Evolutionary conservation across 768 basidiomycete species (phyloP).

Genomic region (Pleurotus giganteus): DNA sequence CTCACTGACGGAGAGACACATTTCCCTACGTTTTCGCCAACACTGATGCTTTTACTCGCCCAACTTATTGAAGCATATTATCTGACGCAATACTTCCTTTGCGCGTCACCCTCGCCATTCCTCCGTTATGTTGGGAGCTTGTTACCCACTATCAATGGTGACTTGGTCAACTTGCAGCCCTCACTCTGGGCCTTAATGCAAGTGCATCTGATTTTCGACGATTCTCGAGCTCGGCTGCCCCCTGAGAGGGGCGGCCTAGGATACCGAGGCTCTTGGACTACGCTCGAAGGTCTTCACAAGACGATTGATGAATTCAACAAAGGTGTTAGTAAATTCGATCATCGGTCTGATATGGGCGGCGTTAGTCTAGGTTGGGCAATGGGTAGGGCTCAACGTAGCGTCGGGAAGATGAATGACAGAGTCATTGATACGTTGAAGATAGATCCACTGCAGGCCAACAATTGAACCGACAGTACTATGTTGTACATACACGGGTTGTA

Average conservation of each 20-base stretch:
- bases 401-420: slow-evolving; percentile 25
- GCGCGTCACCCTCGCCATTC: slow-evolving; percentile 23
- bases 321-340: slow-evolving; percentile 33
- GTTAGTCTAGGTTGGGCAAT: slow-evolving; percentile 42
- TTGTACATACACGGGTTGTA: not conserved
- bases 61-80: slow-evolving; percentile 58
- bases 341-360: slow-evolving; percentile 41
- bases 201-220: slow-evolving; percentile 61
- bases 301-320: slow-evolving; percentile 49
- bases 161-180: slow-evolving; percentile 57
- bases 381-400: slow-evolving; percentile 25
- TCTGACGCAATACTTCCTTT: slow-evolving; percentile 40
- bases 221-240: slow-evolving; percentile 57
- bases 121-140: slow-evolving; percentile 31
- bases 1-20: slow-evolving; percentile 55
- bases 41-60: slow-evolving; percentile 62
- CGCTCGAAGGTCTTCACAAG: slow-evolving; percentile 55
- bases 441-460: slow-evolving; percentile 21
- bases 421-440: slow-evolving; percentile 24
- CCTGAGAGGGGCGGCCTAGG: slow-evolving; percentile 62
- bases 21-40: slow-evolving; percentile 58
- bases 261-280: slow-evolving; percentile 57
- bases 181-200: slow-evolving; percentile 51
- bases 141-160: slow-evolving; percentile 46
- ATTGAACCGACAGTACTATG: not conserved